These are phyloP conservation scores for Diplogelasinospora grovesii DNA, from an alignment of 495 filamentous ascomycete genomes.

Conservation along the genomic window DNA sequence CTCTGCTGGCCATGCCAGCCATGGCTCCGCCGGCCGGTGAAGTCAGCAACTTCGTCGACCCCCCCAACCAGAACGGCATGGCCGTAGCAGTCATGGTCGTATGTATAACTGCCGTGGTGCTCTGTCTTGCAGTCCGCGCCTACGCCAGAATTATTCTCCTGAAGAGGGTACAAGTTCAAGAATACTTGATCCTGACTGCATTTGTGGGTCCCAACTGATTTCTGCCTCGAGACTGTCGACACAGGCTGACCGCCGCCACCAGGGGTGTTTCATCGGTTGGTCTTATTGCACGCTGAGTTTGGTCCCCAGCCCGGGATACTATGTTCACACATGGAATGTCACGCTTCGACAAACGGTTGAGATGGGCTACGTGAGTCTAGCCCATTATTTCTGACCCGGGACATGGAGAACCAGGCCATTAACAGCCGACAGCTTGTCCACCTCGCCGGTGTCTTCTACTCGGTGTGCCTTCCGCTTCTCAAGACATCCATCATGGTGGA, in stretches of 20 bases:
- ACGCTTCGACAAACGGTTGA: not conserved
- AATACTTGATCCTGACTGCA: constrained; percentile 1
- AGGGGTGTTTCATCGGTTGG: constrained; percentile 14
- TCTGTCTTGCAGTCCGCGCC: not conserved
- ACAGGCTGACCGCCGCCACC: not conserved
- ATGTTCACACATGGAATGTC: constrained; percentile 26
- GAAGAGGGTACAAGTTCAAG: not conserved
- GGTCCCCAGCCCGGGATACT: constrained; percentile 16
- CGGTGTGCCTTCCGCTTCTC: constrained; percentile 15
- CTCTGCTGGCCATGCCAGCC: constrained; percentile 12
- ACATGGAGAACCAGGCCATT: too few species aligned
- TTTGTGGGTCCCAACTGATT: not conserved
- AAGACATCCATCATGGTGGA: constrained; percentile 31
- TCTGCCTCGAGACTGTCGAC: not conserved
- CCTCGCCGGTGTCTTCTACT: constrained; percentile 17
- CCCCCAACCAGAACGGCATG: constrained; percentile 20
- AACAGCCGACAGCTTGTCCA: constrained; percentile 8
- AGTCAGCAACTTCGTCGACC: constrained; percentile 20
- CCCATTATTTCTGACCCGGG: not conserved
- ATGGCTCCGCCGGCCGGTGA: constrained; percentile 18
- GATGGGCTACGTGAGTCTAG: not conserved
- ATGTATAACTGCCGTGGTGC: constrained; percentile 7
- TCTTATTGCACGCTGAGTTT: constrained; percentile 6
- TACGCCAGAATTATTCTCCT: not conserved
- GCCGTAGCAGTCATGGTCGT: constrained; percentile 12